Evolutionary conservation across 2,329 filamentous ascomycete genomes (phyloP).

Genomic region (Fusarium goolgardi): DNA sequence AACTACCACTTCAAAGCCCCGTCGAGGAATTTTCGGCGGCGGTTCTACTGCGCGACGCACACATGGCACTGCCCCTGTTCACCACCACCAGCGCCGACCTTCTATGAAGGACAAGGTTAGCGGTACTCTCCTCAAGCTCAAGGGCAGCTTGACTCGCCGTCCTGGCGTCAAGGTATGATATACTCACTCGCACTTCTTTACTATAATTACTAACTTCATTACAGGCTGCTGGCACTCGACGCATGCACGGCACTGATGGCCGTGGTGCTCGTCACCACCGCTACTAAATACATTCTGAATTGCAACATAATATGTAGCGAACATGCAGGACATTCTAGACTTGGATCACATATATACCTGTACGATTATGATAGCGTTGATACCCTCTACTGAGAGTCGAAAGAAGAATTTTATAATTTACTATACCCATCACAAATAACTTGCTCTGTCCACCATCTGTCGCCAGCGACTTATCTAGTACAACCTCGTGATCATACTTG

Average conservation of each 20-base stretch:
- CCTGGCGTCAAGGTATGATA: constrained; percentile 75
- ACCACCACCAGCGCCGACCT: constrained; percentile 75
- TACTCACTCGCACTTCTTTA: too few species aligned
- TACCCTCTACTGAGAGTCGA: constrained; percentile 31
- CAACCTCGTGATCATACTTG: constrained; percentile 22
- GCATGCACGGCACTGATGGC: constrained; percentile 81
- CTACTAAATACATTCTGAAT: constrained; percentile 17
- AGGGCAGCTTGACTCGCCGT: constrained; percentile 74
- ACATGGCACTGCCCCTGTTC: constrained; percentile 53
- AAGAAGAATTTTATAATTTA: constrained; percentile 28
- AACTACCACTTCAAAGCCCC: constrained; percentile 56
- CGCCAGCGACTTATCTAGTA: constrained; percentile 33
- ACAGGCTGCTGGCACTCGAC: constrained; percentile 76
- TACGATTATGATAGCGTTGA: constrained; percentile 42
- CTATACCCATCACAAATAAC: constrained; percentile 25
- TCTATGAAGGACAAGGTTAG: constrained; percentile 81
- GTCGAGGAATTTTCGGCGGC: constrained; percentile 57
- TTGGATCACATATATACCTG: constrained; percentile 15
- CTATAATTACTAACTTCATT: constrained; percentile 1
- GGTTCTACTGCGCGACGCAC: constrained; percentile 53
- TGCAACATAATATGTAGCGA: neutral
- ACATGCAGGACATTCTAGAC: constrained; percentile 14
- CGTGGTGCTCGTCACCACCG: constrained; percentile 61
- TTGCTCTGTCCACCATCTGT: constrained; percentile 2
- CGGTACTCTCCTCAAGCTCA: constrained; percentile 79